These are phyloP conservation scores for Turnera subulata DNA, from an alignment of 345 rosid genomes.

Conservation along the genomic window DNA sequence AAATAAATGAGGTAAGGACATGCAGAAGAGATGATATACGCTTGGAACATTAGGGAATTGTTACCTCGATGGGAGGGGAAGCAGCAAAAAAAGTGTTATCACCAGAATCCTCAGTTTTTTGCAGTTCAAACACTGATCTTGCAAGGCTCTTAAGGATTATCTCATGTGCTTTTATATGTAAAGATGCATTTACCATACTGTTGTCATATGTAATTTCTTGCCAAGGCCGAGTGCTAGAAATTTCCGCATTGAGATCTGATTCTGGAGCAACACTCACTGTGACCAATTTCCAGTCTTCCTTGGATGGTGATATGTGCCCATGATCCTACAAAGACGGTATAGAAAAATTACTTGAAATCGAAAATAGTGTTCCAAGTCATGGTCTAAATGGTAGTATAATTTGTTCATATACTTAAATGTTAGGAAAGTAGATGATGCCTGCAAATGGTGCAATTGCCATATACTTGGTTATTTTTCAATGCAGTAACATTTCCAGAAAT, in stretches of 20 bases:
- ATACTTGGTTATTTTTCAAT: no score
- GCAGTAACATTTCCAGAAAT: no score
- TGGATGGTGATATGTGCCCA: constrained; percentile 19
- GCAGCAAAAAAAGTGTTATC: constrained; percentile 15
- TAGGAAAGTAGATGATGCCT: no score
- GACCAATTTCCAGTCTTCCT: constrained; percentile 32
- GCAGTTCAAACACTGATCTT: constrained; percentile 33
- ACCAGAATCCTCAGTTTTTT: constrained; percentile 11
- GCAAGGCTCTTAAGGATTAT: constrained; percentile 33
- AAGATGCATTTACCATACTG: constrained; percentile 7
- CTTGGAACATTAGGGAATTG: not conserved
- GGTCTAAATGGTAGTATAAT: no score
- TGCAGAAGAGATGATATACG: constrained; percentile 1
- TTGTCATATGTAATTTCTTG: constrained; percentile 12
- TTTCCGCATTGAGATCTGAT: constrained; percentile 17
- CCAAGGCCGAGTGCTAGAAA: constrained; percentile 4
- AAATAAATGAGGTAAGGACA: not conserved
- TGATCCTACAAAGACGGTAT: constrained; percentile 34
- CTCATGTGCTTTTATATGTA: constrained; percentile 24
- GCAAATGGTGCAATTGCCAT: no score
- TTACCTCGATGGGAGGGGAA: constrained; percentile 18
- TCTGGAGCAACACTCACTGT: constrained; percentile 17
- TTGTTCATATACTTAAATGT: no score
- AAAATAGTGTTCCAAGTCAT: not conserved
- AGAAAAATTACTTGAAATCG: not conserved